These are phyloP conservation scores for Scopulariopsis brevicaulis DNA, from an alignment of 2,329 filamentous ascomycete genomes.

Conservation along the genomic window DNA sequence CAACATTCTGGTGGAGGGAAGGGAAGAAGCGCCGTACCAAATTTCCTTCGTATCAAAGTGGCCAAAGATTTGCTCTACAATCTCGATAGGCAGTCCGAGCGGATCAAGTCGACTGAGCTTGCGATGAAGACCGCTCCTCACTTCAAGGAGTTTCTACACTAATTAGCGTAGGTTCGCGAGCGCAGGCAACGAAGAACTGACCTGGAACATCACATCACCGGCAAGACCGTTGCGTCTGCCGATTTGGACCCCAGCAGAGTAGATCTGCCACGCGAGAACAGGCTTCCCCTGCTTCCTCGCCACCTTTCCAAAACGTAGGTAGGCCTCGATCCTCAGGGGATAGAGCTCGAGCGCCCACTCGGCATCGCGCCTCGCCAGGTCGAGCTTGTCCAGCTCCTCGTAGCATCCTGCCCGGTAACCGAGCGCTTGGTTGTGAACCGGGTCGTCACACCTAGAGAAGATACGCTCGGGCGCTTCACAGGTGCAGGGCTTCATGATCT, in stretches of 20 bases:
- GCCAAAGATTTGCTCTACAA: conserved; percentile 3
- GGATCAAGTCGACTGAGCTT: conserved; percentile 3
- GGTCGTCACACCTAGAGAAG: conserved; percentile 26
- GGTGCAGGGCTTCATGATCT: conserved; percentile 26
- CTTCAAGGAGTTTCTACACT: conserved; percentile 7
- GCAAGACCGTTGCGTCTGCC: conserved; percentile 14
- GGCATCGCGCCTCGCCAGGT: conserved; percentile 24
- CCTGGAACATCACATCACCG: conserved; percentile 20
- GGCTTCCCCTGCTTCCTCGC: conserved; percentile 22
- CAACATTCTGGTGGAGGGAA: neutral
- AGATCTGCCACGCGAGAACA: conserved; percentile 26
- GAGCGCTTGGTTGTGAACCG: conserved; percentile 24
- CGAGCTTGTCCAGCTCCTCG: conserved; percentile 23
- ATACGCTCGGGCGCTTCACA: conserved; percentile 20
- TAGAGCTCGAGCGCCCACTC: conserved; percentile 30
- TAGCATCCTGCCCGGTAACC: conserved; percentile 25
- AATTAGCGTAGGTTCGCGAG: neutral
- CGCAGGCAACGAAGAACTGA: conserved; percentile 7
- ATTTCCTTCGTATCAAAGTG: conserved; percentile 1
- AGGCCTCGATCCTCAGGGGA: conserved; percentile 26
- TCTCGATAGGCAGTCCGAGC: conserved; percentile 5
- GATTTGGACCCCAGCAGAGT: conserved; percentile 24
- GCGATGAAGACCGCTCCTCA: conserved; percentile 2
- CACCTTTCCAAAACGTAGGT: conserved; percentile 28
- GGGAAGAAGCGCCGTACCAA: neutral